Percentiles rank a stretch among this genome's conserved stretches.
These are phyloP conservation scores for Trifolium repens DNA, from an alignment of 306 rosid genomes.

Conservation along the genomic window DNA sequence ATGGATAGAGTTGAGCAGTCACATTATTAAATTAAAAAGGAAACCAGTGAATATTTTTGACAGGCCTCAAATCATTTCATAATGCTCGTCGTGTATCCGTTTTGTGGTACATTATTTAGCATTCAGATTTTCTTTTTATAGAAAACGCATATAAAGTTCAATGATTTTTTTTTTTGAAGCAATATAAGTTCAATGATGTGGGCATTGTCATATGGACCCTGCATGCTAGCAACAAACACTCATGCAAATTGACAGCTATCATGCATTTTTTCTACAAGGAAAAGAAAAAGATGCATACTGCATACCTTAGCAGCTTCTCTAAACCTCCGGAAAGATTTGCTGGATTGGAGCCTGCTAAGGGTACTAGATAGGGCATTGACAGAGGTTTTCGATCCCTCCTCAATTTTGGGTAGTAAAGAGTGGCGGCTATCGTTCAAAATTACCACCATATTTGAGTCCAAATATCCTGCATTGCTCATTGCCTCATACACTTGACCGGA, in stretches of 20 bases:
- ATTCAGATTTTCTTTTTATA: background rate
- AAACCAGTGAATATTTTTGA: background rate
- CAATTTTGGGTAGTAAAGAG: slow-evolving; percentile 74
- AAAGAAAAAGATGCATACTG: slow-evolving; percentile 49
- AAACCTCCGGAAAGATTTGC: slow-evolving; percentile 80
- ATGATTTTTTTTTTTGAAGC: too few relatives aligned
- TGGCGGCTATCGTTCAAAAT: slow-evolving; percentile 88
- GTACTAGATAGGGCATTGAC: slow-evolving; percentile 84
- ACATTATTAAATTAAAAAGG: background rate
- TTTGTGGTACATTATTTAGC: slow-evolving; percentile 7
- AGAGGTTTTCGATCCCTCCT: slow-evolving; percentile 75
- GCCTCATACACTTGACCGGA: slow-evolving; percentile 95
- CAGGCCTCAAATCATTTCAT: slow-evolving; percentile 26
- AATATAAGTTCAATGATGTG: slow-evolving; percentile 4
- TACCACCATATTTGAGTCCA: slow-evolving; percentile 88
- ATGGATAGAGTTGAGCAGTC: slow-evolving; percentile 12
- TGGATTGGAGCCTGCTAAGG: slow-evolving; percentile 87
- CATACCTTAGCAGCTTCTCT: slow-evolving; percentile 95
- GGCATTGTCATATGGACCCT: slow-evolving; percentile 18
- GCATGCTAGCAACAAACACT: slow-evolving; percentile 28
- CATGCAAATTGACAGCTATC: slow-evolving; percentile 25
- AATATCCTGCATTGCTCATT: slow-evolving; percentile 88
- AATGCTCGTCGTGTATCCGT: slow-evolving; percentile 9
- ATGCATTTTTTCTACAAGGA: slow-evolving; percentile 24
- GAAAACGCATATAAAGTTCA: slow-evolving; percentile 2